Conservation (phyloP, 805 yeast species). For the Candida nonsorbophila region DNA sequence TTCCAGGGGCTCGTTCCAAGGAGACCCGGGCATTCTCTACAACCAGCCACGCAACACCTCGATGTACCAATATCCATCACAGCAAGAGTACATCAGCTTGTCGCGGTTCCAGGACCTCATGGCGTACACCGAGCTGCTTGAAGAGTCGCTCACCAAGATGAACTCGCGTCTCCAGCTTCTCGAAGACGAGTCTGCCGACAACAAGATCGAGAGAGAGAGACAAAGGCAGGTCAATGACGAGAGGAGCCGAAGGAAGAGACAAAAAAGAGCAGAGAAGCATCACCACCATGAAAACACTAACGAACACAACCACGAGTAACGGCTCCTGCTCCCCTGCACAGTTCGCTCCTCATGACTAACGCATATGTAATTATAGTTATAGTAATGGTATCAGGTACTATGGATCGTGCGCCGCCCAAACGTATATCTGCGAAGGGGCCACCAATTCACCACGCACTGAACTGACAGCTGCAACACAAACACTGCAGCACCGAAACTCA, state of each 20-base stretch:
- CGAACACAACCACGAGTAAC: too few species aligned
- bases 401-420: too few species aligned
- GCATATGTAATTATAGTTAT: too few species aligned
- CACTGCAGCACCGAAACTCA: too few species aligned
- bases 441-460: too few species aligned
- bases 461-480: too few species aligned
- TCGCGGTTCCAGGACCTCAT: constrained; percentile 29
- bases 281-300: background rate
- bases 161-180: constrained; percentile 19
- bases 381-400: too few species aligned
- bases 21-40: constrained; percentile 2
- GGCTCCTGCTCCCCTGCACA: too few species aligned
- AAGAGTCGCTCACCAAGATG: constrained; percentile 20
- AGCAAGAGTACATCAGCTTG: constrained; percentile 17
- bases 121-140: constrained; percentile 26
- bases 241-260: constrained; percentile 4
- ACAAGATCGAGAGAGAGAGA: constrained; percentile 9
- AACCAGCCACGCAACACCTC: constrained; percentile 5
- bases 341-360: too few species aligned
- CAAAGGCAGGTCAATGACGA: constrained; percentile 8
- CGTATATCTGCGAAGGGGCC: too few species aligned
- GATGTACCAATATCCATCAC: constrained; percentile 6
- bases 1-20: constrained; percentile 2
- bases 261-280: constrained; percentile 1
- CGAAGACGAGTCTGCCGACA: constrained; percentile 19